phyloP scores from a whole-genome alignment of 495 filamentous ascomycete species.

The Xylaria cubensis region DNA sequence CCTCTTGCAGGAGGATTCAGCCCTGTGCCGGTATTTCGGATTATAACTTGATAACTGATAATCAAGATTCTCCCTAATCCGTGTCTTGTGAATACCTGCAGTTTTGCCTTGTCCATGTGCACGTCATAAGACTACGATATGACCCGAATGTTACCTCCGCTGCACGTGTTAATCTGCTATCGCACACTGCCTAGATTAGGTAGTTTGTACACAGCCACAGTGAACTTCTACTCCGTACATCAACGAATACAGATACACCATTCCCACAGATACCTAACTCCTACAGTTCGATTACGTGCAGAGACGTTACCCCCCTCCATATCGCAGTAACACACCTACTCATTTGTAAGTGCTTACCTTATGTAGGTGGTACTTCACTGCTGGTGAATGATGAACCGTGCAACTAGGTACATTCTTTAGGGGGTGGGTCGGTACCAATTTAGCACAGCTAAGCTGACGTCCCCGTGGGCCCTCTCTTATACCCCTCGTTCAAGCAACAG shows the following conservation, averaged over 20 bases:
- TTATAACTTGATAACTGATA: neutral
- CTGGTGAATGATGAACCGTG: neutral
- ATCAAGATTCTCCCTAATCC: neutral
- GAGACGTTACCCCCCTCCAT: neutral
- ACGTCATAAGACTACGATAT: neutral
- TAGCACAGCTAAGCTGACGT: neutral
- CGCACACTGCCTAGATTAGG: too few relatives aligned
- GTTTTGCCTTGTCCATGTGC: neutral
- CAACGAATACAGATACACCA: too few relatives aligned
- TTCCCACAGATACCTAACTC: too few relatives aligned
- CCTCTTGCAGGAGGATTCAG: neutral
- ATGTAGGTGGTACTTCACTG: neutral
- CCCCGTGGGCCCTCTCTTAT: neutral
- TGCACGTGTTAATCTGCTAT: neutral
- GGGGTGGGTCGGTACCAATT: neutral
- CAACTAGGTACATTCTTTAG: neutral
- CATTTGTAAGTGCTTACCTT: neutral
- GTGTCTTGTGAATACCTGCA: neutral
- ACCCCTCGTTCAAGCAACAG: neutral
- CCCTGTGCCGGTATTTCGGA: neutral
- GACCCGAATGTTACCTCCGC: neutral
- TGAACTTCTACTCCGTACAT: too few relatives aligned
- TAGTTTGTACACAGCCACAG: too few relatives aligned
- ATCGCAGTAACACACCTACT: neutral
- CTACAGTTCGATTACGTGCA: neutral